Conservation (phyloP, 106 monocot genomes). For the Dioscorea dumetorum region DNA sequence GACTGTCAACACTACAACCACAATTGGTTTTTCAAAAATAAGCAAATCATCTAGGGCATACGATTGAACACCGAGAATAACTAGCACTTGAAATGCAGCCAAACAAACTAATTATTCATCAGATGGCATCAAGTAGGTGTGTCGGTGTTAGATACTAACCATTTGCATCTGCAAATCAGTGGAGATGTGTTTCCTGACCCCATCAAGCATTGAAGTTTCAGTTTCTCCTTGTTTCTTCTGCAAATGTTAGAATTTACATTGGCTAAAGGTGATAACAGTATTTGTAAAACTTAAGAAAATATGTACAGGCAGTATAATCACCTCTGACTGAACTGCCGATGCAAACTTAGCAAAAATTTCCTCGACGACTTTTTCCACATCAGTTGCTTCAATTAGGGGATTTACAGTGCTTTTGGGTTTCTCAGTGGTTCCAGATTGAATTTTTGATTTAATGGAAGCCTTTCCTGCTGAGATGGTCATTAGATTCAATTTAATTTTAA, state of each 20-base stretch:
- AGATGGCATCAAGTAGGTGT: too few relatives aligned
- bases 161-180: conserved; percentile 60
- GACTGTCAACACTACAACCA: too few relatives aligned
- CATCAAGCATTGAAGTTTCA: conserved; percentile 30
- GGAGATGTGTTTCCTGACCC: conserved; percentile 31
- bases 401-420: conserved; percentile 19
- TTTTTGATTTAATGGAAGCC: conserved; percentile 12
- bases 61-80: too few relatives aligned
- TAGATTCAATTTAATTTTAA: not conserved
- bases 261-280: not conserved
- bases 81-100: too few relatives aligned
- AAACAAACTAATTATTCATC: too few relatives aligned
- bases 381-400: conserved; percentile 19
- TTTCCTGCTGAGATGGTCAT: conserved; percentile 11
- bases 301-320: conserved; percentile 6
- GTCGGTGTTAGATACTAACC: conserved; percentile 27
- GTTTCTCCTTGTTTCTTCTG: conserved; percentile 32
- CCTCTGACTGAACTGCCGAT: conserved; percentile 51
- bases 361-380: conserved; percentile 54
- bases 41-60: too few relatives aligned
- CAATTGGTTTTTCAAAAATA: too few relatives aligned
- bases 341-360: conserved; percentile 59
- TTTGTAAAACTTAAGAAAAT: conserved; percentile 1
- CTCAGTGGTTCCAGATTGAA: conserved; percentile 9
- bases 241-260: not conserved